phyloP scores from a whole-genome alignment of 306 rosid species.

The Malus sylvestris region DNA sequence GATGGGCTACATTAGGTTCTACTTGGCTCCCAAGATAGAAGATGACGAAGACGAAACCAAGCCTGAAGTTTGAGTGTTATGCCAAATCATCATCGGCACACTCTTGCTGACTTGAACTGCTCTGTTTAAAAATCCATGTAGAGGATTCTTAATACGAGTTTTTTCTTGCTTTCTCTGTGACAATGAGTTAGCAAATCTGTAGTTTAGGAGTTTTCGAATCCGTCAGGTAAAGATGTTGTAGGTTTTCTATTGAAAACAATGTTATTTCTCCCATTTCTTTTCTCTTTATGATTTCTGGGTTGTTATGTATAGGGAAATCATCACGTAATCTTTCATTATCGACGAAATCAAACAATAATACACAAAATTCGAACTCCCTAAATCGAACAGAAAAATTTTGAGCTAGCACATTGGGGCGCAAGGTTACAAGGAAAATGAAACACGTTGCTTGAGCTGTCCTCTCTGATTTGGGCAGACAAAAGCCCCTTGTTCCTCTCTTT shows the following conservation, averaged over 20 bases:
- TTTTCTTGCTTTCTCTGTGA: not conserved
- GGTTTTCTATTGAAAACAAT: conserved; percentile 1
- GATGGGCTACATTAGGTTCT: conserved; percentile 71
- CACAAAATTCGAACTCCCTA: not conserved
- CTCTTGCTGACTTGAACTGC: not conserved
- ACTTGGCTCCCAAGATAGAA: conserved; percentile 92
- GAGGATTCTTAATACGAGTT: not conserved
- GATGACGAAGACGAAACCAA: conserved; percentile 63
- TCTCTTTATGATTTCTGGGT: not conserved
- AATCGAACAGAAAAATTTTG: not conserved
- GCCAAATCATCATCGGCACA: not conserved
- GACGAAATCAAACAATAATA: not conserved
- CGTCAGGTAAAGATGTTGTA: not conserved
- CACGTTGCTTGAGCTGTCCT: not conserved
- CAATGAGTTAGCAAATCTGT: not conserved
- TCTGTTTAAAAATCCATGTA: not conserved
- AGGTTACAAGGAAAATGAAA: not conserved
- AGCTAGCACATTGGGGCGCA: not conserved
- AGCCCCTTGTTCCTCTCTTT: not conserved
- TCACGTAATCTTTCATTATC: not conserved
- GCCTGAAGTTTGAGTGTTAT: conserved; percentile 15
- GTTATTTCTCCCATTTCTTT: not conserved
- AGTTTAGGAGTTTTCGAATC: conserved; percentile 1
- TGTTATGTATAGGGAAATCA: not conserved
- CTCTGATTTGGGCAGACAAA: not conserved